phyloP scores from a whole-genome alignment of 1,284 basidiomycete species.

The Xerocomus cyaneibrunnescens region DNA sequence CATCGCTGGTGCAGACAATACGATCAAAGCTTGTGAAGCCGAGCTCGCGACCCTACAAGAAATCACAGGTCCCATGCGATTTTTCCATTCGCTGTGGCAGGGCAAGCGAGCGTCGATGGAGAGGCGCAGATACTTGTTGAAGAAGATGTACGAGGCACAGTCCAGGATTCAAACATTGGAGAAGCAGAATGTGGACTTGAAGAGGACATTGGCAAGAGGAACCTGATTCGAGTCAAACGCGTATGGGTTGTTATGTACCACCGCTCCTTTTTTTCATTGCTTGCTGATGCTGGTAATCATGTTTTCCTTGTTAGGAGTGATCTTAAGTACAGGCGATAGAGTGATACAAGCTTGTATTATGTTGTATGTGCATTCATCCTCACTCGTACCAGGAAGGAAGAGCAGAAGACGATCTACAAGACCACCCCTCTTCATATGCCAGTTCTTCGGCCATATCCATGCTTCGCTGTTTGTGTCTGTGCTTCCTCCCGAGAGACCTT shows the following conservation, averaged over 20 bases:
- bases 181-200: slow-evolving; percentile 65
- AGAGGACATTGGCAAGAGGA: slow-evolving; percentile 52
- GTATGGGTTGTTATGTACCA: not conserved
- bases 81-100: slow-evolving; percentile 43
- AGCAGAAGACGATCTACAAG: too few species aligned
- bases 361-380: too few species aligned
- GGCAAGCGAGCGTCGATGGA: slow-evolving; percentile 54
- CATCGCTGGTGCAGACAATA: slow-evolving; percentile 65
- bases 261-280: too few species aligned
- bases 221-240: slow-evolving; percentile 7
- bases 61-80: slow-evolving; percentile 49
- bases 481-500: too few species aligned
- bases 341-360: too few species aligned
- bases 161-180: slow-evolving; percentile 69
- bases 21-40: slow-evolving; percentile 70
- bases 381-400: too few species aligned
- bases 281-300: too few species aligned
- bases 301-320: too few species aligned
- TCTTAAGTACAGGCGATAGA: too few species aligned
- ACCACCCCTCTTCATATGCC: too few species aligned
- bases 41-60: slow-evolving; percentile 71
- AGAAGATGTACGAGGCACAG: slow-evolving; percentile 72
- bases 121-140: slow-evolving; percentile 67
- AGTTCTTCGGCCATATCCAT: too few species aligned
- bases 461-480: too few species aligned